phyloP scores from a whole-genome alignment of 2,329 filamentous ascomycete genomes.

The Exophiala xenobiotica region DNA sequence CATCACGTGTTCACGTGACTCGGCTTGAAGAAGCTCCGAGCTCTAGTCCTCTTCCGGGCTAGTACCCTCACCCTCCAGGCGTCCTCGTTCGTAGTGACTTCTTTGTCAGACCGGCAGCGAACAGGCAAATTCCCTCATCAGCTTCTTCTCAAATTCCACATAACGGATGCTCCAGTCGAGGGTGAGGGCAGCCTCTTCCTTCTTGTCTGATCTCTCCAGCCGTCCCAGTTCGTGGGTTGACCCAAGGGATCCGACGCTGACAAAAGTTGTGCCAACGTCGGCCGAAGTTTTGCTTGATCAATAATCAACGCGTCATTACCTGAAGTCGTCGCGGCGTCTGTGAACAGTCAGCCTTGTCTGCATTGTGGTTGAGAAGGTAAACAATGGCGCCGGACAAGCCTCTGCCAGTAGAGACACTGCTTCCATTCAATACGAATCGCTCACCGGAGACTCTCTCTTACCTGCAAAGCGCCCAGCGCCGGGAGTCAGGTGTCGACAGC shows the following conservation, averaged over 20 bases:
- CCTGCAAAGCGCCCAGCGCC: slow-evolving; percentile 6
- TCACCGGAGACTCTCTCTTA: slow-evolving; percentile 10
- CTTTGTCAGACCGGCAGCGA: not conserved
- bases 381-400: not conserved
- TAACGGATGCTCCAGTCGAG: too few relatives aligned
- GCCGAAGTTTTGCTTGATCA: not conserved
- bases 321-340: not conserved
- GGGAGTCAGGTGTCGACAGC: slow-evolving; percentile 6
- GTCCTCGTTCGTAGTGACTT: not conserved
- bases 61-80: not conserved
- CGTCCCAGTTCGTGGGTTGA: too few relatives aligned
- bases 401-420: slow-evolving; percentile 13
- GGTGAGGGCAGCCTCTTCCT: too few relatives aligned
- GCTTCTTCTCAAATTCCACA: too few relatives aligned
- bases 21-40: not conserved
- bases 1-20: not conserved
- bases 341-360: not conserved
- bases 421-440: slow-evolving; percentile 14
- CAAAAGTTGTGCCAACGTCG: not conserved
- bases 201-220: too few relatives aligned
- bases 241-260: too few relatives aligned
- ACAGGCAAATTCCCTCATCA: too few relatives aligned
- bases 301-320: not conserved
- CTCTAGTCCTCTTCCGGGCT: not conserved
- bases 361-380: not conserved